Evolutionary conservation across 768 basidiomycete species (phyloP).

Genomic region (Suillus discolor): DNA sequence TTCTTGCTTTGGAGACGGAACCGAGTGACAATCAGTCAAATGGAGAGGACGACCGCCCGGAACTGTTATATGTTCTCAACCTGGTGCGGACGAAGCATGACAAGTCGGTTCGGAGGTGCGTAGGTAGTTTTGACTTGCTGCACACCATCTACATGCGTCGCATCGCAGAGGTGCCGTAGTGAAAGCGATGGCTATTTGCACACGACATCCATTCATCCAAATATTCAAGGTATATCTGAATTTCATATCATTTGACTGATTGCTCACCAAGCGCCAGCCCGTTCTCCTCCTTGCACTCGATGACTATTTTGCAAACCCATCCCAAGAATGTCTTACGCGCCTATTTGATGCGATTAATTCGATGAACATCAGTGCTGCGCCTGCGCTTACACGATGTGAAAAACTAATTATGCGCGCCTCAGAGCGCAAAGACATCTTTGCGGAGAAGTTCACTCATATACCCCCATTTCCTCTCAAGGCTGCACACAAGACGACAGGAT

Average conservation of each 20-base stretch:
- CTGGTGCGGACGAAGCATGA: slow-evolving; percentile 92
- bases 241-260: slow-evolving; percentile 13
- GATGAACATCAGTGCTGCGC: slow-evolving; percentile 83
- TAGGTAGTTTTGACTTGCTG: slow-evolving; percentile 9
- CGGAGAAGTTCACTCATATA: slow-evolving; percentile 65
- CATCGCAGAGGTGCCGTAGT: slow-evolving; percentile 82
- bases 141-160: slow-evolving; percentile 3
- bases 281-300: slow-evolving; percentile 92
- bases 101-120: slow-evolving; percentile 75
- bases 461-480: slow-evolving; percentile 29
- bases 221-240: slow-evolving; percentile 78
- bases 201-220: slow-evolving; percentile 91
- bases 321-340: slow-evolving; percentile 85
- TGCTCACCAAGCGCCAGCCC: slow-evolving; percentile 55
- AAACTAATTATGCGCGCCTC: slow-evolving; percentile 88
- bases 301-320: slow-evolving; percentile 90
- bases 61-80: slow-evolving; percentile 86
- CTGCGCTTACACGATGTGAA: slow-evolving; percentile 77
- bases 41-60: slow-evolving; percentile 36
- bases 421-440: slow-evolving; percentile 90
- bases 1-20: slow-evolving; percentile 69
- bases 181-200: slow-evolving; percentile 93
- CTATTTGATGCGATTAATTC: slow-evolving; percentile 94
- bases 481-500: slow-evolving; percentile 50
- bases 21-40: slow-evolving; percentile 29